phyloP scores from a whole-genome alignment of 495 filamentous ascomycete species.

The Penicillium ucsense region DNA sequence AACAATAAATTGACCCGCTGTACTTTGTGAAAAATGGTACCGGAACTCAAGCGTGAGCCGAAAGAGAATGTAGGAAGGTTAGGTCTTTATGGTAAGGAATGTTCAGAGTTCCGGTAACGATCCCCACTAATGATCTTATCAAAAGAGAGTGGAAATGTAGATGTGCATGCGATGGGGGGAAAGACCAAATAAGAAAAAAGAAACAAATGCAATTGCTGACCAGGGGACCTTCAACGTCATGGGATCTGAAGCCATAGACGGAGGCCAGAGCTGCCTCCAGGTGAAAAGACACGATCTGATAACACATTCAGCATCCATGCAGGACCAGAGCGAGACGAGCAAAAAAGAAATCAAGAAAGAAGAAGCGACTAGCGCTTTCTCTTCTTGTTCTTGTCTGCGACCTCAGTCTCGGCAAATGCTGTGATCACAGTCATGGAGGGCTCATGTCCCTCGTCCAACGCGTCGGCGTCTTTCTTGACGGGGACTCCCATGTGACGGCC shows the following conservation, averaged over 20 bases:
- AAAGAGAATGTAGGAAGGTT: constrained; percentile 15
- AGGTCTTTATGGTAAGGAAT: constrained; percentile 11
- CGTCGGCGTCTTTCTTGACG: constrained; percentile 56
- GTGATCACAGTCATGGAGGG: constrained; percentile 24
- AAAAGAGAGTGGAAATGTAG: constrained; percentile 9
- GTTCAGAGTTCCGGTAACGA: constrained; percentile 4
- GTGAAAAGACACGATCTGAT: neutral
- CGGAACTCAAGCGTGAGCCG: constrained; percentile 8
- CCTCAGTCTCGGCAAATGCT: constrained; percentile 21
- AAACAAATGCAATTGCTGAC: neutral
- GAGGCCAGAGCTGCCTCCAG: too few relatives aligned
- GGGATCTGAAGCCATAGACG: too few relatives aligned
- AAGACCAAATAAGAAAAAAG: neutral
- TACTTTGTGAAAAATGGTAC: constrained; percentile 18
- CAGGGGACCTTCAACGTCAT: too few relatives aligned
- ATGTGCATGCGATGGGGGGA: neutral
- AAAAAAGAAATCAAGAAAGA: neutral
- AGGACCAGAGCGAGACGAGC: neutral
- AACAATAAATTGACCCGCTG: constrained; percentile 20
- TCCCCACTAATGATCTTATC: neutral
- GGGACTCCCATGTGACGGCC: constrained; percentile 95
- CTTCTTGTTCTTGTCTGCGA: constrained; percentile 58
- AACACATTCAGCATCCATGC: neutral
- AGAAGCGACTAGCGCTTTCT: constrained; percentile 48
- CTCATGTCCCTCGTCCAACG: constrained; percentile 15